Evolutionary conservation across 345 rosid genomes (phyloP), one percentile per base, ranked within the genome.

Genomic region (Ricinus communis): DNA sequence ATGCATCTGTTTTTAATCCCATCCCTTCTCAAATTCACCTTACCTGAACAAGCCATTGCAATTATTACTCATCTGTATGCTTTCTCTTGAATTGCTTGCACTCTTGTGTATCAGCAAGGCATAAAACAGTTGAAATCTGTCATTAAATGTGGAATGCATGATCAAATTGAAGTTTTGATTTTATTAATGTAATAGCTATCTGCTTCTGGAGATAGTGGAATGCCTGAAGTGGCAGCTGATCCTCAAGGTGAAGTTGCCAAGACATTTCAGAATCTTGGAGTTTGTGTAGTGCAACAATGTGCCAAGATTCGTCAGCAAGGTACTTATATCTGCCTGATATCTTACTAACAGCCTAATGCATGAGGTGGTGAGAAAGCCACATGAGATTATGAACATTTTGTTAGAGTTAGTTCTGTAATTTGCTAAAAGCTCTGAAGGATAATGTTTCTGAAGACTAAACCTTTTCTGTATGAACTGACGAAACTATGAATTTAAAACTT

Each of bases 291-390:
- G 55, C 96, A 90, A 81, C 97, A 94, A 74, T 94, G 97, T 58
- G 97, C 97, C 65, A 94, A 91, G 85, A 94, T 91, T 79, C 97
- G 97, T 65, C 96, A 88, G 72, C 97, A 94, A 88, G 98, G 98
- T 94, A 80, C 71, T 25, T 46, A 2, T 8, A 56, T 55, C 49
- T 24, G 7, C 33, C 38, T 50, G 53, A n/a, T 58, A 22, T 7
- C 31, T 54, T 49, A 52, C 0, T 25, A 38, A 31, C 61, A 27
- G 16, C 41, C 27, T 50, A 30, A 41, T n/a, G 5, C 18, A 14
- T 65, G 31, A 56, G 58, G 14, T 66, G 30, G n/a, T 24, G 53
- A 43, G 30, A 60, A 36, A 14, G 15, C 64, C 50, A 45, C 63
- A 51, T 33, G n/a, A 33, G 22, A 45, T 66, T 10, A 25, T 71